Evolutionary conservation across 2,329 filamentous ascomycete species (phyloP), one percentile per base, ranked within the genome.

Genomic region (Penicillium thymicola): DNA sequence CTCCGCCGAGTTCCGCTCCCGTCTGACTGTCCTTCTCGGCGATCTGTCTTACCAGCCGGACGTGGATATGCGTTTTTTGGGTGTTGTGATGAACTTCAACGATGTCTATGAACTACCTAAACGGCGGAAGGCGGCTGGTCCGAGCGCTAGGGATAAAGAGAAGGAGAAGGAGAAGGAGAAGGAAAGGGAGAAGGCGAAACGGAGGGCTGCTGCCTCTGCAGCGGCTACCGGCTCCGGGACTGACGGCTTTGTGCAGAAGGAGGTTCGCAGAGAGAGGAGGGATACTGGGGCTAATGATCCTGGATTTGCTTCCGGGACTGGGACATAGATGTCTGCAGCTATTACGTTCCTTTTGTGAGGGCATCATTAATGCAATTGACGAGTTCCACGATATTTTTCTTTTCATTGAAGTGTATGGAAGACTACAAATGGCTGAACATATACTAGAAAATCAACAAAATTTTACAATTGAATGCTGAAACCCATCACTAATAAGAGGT

Each of bases 51-150:
- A 95, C 75, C 93, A 97, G 75, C 88, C 92, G 0, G 94, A 99
- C 72, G 87, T 92, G 50, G 94, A 99, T 73, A 90, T 99, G 86
- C 83, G 93, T 53, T 97, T 97, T 79, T 77, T 99, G 63, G 94
- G 91, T 38, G 92, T 97, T 45, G 90, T 94, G 40, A 97, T 99
- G 91, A 99, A 97, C 76, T 99, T 97, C 76, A 99, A 99, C 75
- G 93, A 97, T 72, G 89, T 96, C 27, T 97, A 97, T 74, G 85
- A 90, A 74, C 89, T 90, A 14, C 84, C 87, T 67, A 83, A 87
- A 71, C 86, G 86, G 75, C 76, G 82, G 57, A 68, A 71, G 37
- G 67, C 70, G 40, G 56, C 67, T 14, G 67, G 63, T 6, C 55
- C 65, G 3, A 69, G 59, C 28, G 65, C 69, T n/a, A 70, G 67